These are phyloP conservation scores for Ramalina peruviana DNA, from an alignment of 495 filamentous ascomycete species.

Conservation along the genomic window DNA sequence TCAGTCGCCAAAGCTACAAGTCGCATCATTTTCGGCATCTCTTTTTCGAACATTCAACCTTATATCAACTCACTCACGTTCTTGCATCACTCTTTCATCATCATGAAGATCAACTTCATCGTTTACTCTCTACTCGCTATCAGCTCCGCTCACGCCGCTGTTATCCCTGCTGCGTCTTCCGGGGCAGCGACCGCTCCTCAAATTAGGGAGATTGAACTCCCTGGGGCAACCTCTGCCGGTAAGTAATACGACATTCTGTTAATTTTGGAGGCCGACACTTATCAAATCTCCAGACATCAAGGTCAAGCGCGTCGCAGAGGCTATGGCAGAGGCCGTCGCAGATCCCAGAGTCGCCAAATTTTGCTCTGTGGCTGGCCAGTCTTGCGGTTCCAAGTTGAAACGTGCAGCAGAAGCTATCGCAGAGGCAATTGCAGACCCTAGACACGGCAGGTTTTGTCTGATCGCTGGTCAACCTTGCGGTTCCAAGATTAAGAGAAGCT, in stretches of 20 bases:
- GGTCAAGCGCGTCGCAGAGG: constrained; percentile 38
- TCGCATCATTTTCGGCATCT: neutral
- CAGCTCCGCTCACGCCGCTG: constrained; percentile 23
- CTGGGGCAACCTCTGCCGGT: too few species aligned
- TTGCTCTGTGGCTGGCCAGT: neutral
- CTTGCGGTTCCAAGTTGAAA: constrained; percentile 25
- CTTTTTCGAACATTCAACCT: neutral
- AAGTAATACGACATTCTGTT: too few species aligned
- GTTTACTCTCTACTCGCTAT: constrained; percentile 27
- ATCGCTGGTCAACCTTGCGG: constrained; percentile 7
- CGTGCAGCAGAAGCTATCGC: constrained; percentile 37
- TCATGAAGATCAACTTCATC: constrained; percentile 35
- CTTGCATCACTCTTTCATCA: constrained; percentile 11
- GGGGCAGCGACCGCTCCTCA: too few species aligned
- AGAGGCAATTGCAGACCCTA: constrained; percentile 27
- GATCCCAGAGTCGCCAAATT: constrained; percentile 13
- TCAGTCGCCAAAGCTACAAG: neutral
- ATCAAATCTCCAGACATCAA: constrained; percentile 12
- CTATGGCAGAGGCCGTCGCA: constrained; percentile 31
- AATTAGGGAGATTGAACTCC: too few species aligned
- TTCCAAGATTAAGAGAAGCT: constrained; percentile 22
- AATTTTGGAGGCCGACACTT: neutral
- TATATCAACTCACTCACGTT: constrained; percentile 1
- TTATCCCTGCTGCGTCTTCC: neutral
- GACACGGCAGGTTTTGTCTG: neutral